Percentiles rank a stretch among this genome's conserved stretches.
Evolutionary conservation across 257 asterid genomes (phyloP).

Genomic region (Solanum gandarillasii): DNA sequence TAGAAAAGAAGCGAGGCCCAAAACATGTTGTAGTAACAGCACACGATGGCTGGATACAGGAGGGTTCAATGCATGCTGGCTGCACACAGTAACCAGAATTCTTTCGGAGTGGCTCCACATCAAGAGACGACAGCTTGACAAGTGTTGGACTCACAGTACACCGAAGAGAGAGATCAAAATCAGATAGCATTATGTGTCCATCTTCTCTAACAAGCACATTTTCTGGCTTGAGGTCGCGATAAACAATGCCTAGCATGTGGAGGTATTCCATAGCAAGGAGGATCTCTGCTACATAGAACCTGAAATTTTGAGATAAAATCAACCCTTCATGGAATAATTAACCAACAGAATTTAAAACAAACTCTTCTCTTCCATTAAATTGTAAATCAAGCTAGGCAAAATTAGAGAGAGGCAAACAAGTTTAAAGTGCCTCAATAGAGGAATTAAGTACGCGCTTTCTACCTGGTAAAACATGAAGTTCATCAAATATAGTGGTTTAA

Average conservation of each 20-base stretch:
- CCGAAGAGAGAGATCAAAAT: not conserved
- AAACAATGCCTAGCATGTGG: not conserved
- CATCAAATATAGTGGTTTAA: not conserved
- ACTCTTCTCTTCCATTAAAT: not conserved
- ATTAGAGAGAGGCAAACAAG: not conserved
- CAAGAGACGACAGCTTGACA: not conserved
- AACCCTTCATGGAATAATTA: not conserved
- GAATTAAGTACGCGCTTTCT: not conserved
- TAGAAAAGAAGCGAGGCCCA: not conserved
- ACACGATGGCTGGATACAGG: not conserved
- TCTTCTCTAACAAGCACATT: slow-evolving; percentile 1
- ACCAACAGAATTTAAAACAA: not conserved
- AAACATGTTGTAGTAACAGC: not conserved
- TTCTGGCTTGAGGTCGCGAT: not conserved
- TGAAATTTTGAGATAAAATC: not conserved
- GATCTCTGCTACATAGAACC: not conserved
- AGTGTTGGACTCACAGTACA: not conserved
- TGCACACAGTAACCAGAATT: not conserved
- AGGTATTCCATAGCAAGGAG: not conserved
- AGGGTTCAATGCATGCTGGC: not conserved
- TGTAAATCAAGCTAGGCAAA: not conserved
- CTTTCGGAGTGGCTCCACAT: not conserved
- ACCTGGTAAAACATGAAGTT: not conserved
- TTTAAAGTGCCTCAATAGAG: not conserved
- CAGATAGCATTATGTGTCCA: not conserved